Evolutionary conservation across 768 basidiomycete genomes (phyloP).

Genomic region (Kwoniella mangroviensis): DNA sequence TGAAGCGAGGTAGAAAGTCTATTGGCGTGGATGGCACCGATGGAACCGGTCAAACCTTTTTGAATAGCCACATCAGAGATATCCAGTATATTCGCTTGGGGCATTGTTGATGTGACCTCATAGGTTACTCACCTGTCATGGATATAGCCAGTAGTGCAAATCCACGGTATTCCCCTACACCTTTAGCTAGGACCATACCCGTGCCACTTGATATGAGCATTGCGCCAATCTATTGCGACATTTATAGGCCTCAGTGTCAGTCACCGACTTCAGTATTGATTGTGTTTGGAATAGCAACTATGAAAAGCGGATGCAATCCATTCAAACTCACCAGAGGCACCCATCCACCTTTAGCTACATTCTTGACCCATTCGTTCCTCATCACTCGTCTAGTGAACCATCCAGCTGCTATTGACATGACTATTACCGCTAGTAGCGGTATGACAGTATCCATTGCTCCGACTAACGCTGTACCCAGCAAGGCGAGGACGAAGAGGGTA

Average conservation of each 20-base stretch:
- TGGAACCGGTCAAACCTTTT: slow-evolving; percentile 79
- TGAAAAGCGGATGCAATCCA: not conserved
- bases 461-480: slow-evolving; percentile 67
- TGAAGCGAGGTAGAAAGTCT: slow-evolving; percentile 88
- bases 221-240: slow-evolving; percentile 48
- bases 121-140: slow-evolving; percentile 70
- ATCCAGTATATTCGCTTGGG: not conserved
- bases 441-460: slow-evolving; percentile 68
- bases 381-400: slow-evolving; percentile 52
- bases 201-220: slow-evolving; percentile 72
- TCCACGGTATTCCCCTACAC: slow-evolving; percentile 83
- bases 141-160: slow-evolving; percentile 86
- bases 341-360: slow-evolving; percentile 85
- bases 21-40: slow-evolving; percentile 86
- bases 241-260: not conserved
- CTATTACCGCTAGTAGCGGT: slow-evolving; percentile 59
- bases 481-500: slow-evolving; percentile 81
- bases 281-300: not conserved
- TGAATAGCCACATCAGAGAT: slow-evolving; percentile 2
- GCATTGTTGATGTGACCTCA: too few species aligned
- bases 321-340: slow-evolving; percentile 65
- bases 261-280: not conserved
- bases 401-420: slow-evolving; percentile 59
- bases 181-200: slow-evolving; percentile 87
- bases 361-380: slow-evolving; percentile 71